These are phyloP conservation scores for Pythium aphanidermatum DNA, from an alignment of 352 stramenopile genomes.

Conservation along the genomic window DNA sequence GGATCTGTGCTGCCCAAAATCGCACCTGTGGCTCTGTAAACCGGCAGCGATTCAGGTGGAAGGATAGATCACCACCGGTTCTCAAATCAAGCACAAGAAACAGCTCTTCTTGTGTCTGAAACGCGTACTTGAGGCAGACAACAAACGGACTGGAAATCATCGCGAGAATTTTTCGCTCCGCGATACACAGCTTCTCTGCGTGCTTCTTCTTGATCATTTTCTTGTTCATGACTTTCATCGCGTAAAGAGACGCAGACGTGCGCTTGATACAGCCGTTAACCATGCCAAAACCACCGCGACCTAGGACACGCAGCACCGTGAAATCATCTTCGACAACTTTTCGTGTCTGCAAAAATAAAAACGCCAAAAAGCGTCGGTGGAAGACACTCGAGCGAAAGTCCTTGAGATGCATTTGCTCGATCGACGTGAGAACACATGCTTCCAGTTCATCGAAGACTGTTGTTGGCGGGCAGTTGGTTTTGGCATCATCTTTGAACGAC, in stretches of 20 bases:
- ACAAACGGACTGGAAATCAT: slow-evolving; percentile 89
- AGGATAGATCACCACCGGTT: slow-evolving; percentile 94
- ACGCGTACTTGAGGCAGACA: slow-evolving; percentile 95
- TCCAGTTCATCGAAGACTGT: slow-evolving; percentile 74
- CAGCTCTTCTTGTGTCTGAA: slow-evolving; percentile 93
- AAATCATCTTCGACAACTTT: slow-evolving; percentile 94
- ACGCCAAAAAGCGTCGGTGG: slow-evolving; percentile 82
- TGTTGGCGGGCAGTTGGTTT: slow-evolving; percentile 15
- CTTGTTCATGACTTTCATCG: slow-evolving; percentile 87
- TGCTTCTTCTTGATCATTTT: slow-evolving; percentile 93
- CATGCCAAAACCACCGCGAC: slow-evolving; percentile 94
- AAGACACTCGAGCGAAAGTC: slow-evolving; percentile 78
- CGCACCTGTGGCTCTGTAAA: slow-evolving; percentile 69
- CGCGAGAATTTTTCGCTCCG: slow-evolving; percentile 70
- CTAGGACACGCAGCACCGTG: slow-evolving; percentile 93
- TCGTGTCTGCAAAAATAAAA: slow-evolving; percentile 88
- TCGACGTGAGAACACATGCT: slow-evolving; percentile 56
- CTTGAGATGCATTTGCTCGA: slow-evolving; percentile 60
- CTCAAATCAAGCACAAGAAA: slow-evolving; percentile 97
- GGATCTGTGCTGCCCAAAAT: slow-evolving; percentile 80
- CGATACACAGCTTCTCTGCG: slow-evolving; percentile 66
- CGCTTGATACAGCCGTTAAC: slow-evolving; percentile 96
- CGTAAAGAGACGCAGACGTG: slow-evolving; percentile 76
- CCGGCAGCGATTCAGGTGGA: slow-evolving; percentile 63
- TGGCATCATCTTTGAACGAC: slow-evolving; percentile 9